Conservation (phyloP, 768 basidiomycete genomes). For the Leccinum rimulosum region DNA sequence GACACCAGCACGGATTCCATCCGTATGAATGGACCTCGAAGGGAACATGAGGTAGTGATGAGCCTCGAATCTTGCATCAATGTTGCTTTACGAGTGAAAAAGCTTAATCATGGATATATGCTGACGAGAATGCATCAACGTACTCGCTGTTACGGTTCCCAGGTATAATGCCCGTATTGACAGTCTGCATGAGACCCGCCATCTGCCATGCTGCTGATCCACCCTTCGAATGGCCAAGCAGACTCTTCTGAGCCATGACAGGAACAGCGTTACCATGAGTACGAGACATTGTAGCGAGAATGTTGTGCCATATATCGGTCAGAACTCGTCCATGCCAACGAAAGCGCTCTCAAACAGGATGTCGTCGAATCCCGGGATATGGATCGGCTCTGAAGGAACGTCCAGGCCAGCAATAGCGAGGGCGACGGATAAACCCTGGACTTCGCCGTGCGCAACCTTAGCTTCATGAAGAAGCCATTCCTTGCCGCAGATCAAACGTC, state of each 20-base stretch:
- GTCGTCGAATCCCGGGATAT: too few relatives aligned
- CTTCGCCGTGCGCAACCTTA: too few relatives aligned
- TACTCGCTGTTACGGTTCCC: constrained; percentile 97
- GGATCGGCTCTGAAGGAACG: too few relatives aligned
- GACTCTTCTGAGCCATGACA: constrained; percentile 94
- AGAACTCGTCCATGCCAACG: too few relatives aligned
- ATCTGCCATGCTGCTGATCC: constrained; percentile 99
- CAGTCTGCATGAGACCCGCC: constrained; percentile 84
- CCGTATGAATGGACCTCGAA: constrained; percentile 92
- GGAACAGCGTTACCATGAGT: constrained; percentile 96
- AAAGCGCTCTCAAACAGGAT: too few relatives aligned
- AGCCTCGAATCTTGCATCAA: constrained; percentile 89
- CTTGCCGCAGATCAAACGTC: too few relatives aligned
- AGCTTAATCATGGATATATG: neutral
- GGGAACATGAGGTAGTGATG: constrained; percentile 95
- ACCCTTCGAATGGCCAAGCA: constrained; percentile 97
- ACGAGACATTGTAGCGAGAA: constrained; percentile 85
- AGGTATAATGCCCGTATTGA: constrained; percentile 84
- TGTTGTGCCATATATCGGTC: constrained; percentile 93
- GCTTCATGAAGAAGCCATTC: too few relatives aligned
- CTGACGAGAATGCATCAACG: constrained; percentile 34
- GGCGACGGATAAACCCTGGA: too few relatives aligned
- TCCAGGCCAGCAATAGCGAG: too few relatives aligned
- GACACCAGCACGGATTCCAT: constrained; percentile 83
- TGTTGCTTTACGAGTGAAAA: constrained; percentile 54